Conservation (phyloP, 2,329 filamentous ascomycete species). For the Hymenoscyphus repandus region DNA sequence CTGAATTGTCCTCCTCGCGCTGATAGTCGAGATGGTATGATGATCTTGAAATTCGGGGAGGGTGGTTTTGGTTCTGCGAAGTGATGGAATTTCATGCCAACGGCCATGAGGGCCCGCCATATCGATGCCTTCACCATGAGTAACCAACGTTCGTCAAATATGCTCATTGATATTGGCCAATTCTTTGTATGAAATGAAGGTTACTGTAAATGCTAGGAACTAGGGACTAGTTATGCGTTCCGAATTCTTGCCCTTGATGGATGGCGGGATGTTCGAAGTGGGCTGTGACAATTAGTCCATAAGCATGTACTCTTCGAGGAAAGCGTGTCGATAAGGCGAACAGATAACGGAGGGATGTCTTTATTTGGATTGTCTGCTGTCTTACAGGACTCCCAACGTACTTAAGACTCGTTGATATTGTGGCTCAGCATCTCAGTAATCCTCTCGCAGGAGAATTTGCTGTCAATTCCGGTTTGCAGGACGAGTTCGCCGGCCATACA, state of each 20-base stretch:
- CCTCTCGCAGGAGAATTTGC: not conserved
- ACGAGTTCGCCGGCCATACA: not conserved
- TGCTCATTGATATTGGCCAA: constrained; percentile 15
- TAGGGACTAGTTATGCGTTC: too few species aligned
- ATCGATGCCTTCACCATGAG: constrained; percentile 30
- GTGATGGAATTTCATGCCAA: constrained; percentile 32
- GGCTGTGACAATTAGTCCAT: not conserved
- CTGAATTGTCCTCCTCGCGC: constrained; percentile 30
- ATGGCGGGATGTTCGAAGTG: not conserved
- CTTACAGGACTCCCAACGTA: not conserved
- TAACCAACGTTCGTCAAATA: constrained; percentile 13
- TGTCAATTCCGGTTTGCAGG: not conserved
- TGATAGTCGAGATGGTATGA: constrained; percentile 29
- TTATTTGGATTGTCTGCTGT: not conserved
- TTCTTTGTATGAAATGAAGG: not conserved
- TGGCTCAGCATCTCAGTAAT: constrained; percentile 6
- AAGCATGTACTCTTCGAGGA: not conserved
- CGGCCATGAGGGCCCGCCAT: constrained; percentile 31
- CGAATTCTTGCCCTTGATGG: not conserved
- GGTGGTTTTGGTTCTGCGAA: constrained; percentile 29
- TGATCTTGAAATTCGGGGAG: constrained; percentile 28
- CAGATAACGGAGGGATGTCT: not conserved
- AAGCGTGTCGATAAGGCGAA: not conserved
- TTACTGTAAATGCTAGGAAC: too few species aligned
- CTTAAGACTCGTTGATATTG: constrained; percentile 1